phyloP scores from a whole-genome alignment of 306 rosid species.

The Gastrolobium villosum region DNA sequence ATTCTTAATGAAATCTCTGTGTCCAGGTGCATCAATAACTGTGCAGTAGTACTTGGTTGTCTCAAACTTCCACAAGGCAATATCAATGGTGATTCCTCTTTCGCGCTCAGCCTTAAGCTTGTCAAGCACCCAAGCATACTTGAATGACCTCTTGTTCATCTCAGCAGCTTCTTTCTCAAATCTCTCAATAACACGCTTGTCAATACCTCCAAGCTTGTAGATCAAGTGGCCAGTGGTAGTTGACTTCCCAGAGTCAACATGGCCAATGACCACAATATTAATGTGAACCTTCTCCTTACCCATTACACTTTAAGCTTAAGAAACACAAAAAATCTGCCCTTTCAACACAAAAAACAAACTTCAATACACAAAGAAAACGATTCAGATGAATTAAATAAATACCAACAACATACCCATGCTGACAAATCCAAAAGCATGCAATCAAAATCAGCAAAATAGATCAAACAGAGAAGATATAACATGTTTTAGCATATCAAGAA shows the following conservation, averaged over 20 bases:
- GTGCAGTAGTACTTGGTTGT: slow-evolving; percentile 95
- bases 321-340: slow-evolving; percentile 16
- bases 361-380: neutral
- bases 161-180: slow-evolving; percentile 96
- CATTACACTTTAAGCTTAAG: slow-evolving; percentile 48
- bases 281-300: slow-evolving; percentile 92
- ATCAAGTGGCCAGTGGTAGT: slow-evolving; percentile 92
- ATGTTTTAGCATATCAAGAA: neutral
- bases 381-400: neutral
- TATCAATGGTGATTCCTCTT: slow-evolving; percentile 92
- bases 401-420: no score
- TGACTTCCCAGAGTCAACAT: slow-evolving; percentile 93
- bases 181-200: slow-evolving; percentile 95
- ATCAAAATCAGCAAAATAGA: neutral
- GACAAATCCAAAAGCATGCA: neutral
- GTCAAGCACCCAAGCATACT: slow-evolving; percentile 98
- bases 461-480: neutral
- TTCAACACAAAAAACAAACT: neutral
- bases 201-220: slow-evolving; percentile 96
- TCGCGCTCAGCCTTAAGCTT: slow-evolving; percentile 98
- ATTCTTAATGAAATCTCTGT: slow-evolving; percentile 92
- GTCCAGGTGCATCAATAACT: slow-evolving; percentile 93
- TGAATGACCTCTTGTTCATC: slow-evolving; percentile 97
- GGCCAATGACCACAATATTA: slow-evolving; percentile 95
- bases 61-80: slow-evolving; percentile 95